phyloP scores from a whole-genome alignment of 441 rosid genomes.

The Adansonia rubrostipa region DNA sequence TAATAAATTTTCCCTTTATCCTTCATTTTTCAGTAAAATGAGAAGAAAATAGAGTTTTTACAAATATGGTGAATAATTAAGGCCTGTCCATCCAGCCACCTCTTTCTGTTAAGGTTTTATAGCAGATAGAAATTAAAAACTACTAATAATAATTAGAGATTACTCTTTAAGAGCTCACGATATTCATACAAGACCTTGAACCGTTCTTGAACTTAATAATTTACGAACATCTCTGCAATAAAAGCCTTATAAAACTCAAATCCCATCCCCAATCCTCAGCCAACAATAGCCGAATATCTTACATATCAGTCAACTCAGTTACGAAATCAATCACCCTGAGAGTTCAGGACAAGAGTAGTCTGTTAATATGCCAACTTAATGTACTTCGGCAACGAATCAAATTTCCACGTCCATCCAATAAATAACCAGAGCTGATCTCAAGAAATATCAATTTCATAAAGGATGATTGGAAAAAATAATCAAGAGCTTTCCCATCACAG shows the following conservation, averaged over 20 bases:
- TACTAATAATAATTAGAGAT: neutral
- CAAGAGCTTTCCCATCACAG: neutral
- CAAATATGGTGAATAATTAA: neutral
- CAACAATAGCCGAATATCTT: neutral
- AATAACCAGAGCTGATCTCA: neutral
- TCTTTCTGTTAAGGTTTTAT: neutral
- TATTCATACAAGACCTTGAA: neutral
- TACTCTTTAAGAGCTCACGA: neutral
- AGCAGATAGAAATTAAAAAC: neutral
- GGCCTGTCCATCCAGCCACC: neutral
- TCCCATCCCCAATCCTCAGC: neutral
- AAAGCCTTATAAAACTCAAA: neutral
- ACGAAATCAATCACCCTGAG: neutral
- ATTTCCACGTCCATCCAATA: too few relatives aligned
- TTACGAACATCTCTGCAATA: neutral
- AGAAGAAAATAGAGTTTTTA: neutral
- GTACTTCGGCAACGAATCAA: neutral
- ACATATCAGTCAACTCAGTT: neutral
- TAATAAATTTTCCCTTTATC: neutral
- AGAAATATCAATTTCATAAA: neutral
- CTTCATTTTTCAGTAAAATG: neutral
- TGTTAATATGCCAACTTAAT: neutral
- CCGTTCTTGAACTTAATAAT: neutral
- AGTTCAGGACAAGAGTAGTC: slow-evolving; percentile 16
- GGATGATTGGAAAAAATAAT: neutral